Base-by-base conservation (phyloP, 768 basidiomycete species). In the Leccinum boreale region DNA sequence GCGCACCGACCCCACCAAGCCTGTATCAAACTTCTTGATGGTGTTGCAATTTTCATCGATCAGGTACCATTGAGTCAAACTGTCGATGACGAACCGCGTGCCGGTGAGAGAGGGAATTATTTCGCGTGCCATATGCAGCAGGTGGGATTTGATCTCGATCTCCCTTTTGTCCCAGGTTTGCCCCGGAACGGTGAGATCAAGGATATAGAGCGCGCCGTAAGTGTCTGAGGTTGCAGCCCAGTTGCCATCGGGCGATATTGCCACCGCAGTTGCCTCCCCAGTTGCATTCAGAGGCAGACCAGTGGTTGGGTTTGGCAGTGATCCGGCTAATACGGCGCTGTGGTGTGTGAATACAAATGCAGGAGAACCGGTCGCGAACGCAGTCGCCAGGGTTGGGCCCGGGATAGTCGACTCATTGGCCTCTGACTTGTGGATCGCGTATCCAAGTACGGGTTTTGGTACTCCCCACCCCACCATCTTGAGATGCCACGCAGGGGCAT, bases 211-310 rank as follows among this genome's bases (percentile, higher is more conserved):
- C 4, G 50, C 46, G 4, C 58, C 62, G 15, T 21, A 17, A 23
- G 11, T 8, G 19, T 47, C 33, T n/a, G 52, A 52, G 3, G 61
- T 60, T 39, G 58, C 69, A 17, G 64, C 48, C 57, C 59, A 58
- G 36, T 33, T 48, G 2, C 70, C 65, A 53, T 71, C 61, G 0
- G 53, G 31, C 3, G 70, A 70, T n/a, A 71, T 53, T 1, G 65
- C 54, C 31, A 63, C 7, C 2, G 29, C 42, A 24, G 33, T 53
- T 2, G 53, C 28, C 4, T 42, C 11, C n/a, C 1, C 8, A 15
- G 50, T 11, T 2, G 11, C 4, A 28, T 19, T 17, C 12, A 54
- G 0, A 19, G 59, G 29, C 2, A 29, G 35, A 3, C 15, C 21
- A 26, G 35, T 39, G 36, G 12, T 17, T 5, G 44, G 42, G 24